Base-by-base conservation (phyloP, 2,329 filamentous ascomycete species). In the Xylaria sp. region DNA sequence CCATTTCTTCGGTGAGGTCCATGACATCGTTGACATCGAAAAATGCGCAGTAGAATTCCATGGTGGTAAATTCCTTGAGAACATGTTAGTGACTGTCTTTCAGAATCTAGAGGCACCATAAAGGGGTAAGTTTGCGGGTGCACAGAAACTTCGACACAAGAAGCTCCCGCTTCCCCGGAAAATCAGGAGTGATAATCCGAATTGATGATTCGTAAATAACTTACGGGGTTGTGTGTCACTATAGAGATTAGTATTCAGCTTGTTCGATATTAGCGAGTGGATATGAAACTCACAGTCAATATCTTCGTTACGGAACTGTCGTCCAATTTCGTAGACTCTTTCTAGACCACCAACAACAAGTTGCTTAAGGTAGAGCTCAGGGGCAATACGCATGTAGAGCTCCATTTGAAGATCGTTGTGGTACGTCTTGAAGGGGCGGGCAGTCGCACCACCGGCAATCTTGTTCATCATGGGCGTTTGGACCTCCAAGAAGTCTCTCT, bases 391-490 rank as follows among this genome's bases (percentile, higher is more conserved):
- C 84, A 99, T 89, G 78, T 89, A 97, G 75, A 99, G 87, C 69
- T 96, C 88, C 86, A 96, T 92, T 75, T 96, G 85, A 55, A 94
- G 83, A 56, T 97, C 94, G 76, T 99, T 99, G 80, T 97, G 94
- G 76, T 96, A 89, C 11, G 94, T 97, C 67, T 90, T 81, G 77
- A 99, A 99, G 4, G 94, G 94, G 79, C 90, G 92, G 60, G 94
- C 94, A 1, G 94, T 97, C 39, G 94, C 94, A 72, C 94, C 94
- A 68, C 94, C 95, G 35, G 94, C 92, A 72, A 96, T 96, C 70
- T 90, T 85, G 74, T 96, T 95, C 84, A 99, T 92, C 85, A 97
- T 97, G 4, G 94, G 93, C 0, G 94, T 99, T 78, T 97, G 91
- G 48, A 63, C 60, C 74, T 97, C 92, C 58, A 92, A 81, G 75